Conservation (phyloP, 1,139 yeast species). For the Arxiozyma slooffiae region DNA sequence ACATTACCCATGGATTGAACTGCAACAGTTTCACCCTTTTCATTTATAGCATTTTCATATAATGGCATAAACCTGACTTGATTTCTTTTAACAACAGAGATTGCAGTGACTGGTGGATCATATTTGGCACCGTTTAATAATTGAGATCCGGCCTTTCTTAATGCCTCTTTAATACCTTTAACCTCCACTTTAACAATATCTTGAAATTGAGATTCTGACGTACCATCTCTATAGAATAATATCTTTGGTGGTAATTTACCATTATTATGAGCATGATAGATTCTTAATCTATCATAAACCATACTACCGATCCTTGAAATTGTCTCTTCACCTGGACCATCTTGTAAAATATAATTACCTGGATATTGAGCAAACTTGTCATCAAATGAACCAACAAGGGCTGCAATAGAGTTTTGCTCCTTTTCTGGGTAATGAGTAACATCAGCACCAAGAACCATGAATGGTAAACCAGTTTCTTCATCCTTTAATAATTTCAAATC, state of each 20-base stretch:
- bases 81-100: slow-evolving; percentile 18
- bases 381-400: slow-evolving; percentile 18
- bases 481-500: slow-evolving; percentile 11
- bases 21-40: slow-evolving; percentile 15
- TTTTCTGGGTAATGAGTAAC: slow-evolving; percentile 20
- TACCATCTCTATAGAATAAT: slow-evolving; percentile 19
- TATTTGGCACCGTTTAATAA: slow-evolving; percentile 9
- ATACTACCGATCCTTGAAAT: slow-evolving; percentile 14
- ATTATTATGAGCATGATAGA: slow-evolving; percentile 12
- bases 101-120: slow-evolving; percentile 14
- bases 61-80: slow-evolving; percentile 18
- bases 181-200: slow-evolving; percentile 18
- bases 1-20: slow-evolving; percentile 18
- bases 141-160: slow-evolving; percentile 10
- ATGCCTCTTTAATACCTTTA: slow-evolving; percentile 12
- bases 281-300: slow-evolving; percentile 11
- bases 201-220: slow-evolving; percentile 17
- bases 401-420: slow-evolving; percentile 17
- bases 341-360: slow-evolving; percentile 16
- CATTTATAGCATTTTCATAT: slow-evolving; percentile 14
- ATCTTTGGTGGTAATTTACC: slow-evolving; percentile 19
- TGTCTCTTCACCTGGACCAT: slow-evolving; percentile 16
- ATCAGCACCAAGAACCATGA: slow-evolving; percentile 18
- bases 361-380: slow-evolving; percentile 18
- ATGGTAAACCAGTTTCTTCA: slow-evolving; percentile 14